These are phyloP conservation scores for Schrenkiella parvula DNA, from an alignment of 345 rosid genomes.

Conservation along the genomic window DNA sequence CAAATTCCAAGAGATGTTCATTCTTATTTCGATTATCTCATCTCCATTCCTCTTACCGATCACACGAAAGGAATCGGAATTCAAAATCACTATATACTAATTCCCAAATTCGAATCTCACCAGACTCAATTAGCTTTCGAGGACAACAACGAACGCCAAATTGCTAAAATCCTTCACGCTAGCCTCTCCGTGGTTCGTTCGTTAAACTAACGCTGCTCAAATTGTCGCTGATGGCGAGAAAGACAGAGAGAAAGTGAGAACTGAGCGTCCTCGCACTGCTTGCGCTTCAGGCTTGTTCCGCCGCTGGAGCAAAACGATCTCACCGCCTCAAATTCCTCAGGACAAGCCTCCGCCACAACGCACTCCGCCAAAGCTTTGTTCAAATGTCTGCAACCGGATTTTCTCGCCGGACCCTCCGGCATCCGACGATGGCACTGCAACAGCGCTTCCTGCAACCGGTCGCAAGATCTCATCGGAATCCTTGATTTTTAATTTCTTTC, in stretches of 20 bases:
- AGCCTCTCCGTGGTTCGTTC: not conserved
- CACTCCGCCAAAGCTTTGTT: constrained; percentile 75
- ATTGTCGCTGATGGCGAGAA: constrained; percentile 22
- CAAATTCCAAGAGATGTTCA: too few relatives aligned
- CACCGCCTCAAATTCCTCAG: constrained; percentile 76
- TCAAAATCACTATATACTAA: not conserved
- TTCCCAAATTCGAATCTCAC: not conserved
- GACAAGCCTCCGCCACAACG: constrained; percentile 59
- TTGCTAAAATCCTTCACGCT: not conserved
- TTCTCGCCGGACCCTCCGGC: constrained; percentile 44
- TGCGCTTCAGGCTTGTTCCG: constrained; percentile 75
- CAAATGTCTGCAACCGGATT: constrained; percentile 65
- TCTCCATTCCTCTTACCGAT: not conserved
- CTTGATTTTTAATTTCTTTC: not conserved
- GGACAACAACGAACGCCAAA: not conserved
- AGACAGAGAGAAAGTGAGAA: constrained; percentile 50
- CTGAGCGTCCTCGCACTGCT: constrained; percentile 84
- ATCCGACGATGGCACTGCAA: constrained; percentile 66
- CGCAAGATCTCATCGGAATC: constrained; percentile 41
- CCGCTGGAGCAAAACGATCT: constrained; percentile 70
- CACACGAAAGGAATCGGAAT: not conserved
- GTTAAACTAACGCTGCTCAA: constrained; percentile 4
- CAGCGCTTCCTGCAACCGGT: constrained; percentile 56
- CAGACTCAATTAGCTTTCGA: not conserved
- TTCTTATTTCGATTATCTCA: not conserved